Evolutionary conservation across 1,139 yeast species (phyloP).

Genomic region (Lodderomyces orthopsilosis): DNA sequence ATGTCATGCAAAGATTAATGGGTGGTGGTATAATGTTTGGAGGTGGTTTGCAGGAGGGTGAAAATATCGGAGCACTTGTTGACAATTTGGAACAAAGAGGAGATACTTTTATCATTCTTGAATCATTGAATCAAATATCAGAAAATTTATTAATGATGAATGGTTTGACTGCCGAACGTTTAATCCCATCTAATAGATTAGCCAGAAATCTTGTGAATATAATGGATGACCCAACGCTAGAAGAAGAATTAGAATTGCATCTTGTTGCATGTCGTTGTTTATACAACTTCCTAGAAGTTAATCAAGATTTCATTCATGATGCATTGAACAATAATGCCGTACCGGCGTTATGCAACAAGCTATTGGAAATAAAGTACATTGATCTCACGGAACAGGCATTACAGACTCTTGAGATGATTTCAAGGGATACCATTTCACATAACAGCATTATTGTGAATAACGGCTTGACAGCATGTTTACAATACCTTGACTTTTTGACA

Average conservation of each 20-base stretch:
- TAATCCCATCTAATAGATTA: slow-evolving; percentile 60
- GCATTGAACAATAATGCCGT: slow-evolving; percentile 69
- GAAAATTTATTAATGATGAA: slow-evolving; percentile 69
- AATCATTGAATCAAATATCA: slow-evolving; percentile 61
- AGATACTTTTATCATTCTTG: slow-evolving; percentile 49
- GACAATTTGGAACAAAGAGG: slow-evolving; percentile 42
- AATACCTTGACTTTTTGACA: slow-evolving; percentile 83
- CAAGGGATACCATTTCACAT: slow-evolving; percentile 52
- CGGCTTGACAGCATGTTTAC: slow-evolving; percentile 66
- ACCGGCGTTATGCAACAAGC: slow-evolving; percentile 61
- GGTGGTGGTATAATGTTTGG: slow-evolving; percentile 38
- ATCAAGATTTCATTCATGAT: slow-evolving; percentile 61
- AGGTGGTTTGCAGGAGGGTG: slow-evolving; percentile 18
- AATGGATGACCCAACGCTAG: slow-evolving; percentile 55
- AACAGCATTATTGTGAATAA: slow-evolving; percentile 52
- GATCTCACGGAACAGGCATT: slow-evolving; percentile 93
- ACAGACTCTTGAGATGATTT: slow-evolving; percentile 69
- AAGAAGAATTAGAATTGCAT: slow-evolving; percentile 74
- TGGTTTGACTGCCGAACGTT: slow-evolving; percentile 58
- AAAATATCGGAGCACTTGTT: slow-evolving; percentile 40
- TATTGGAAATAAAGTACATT: slow-evolving; percentile 75
- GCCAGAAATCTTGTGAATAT: slow-evolving; percentile 57
- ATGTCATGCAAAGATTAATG: slow-evolving; percentile 37
- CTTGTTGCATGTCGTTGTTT: slow-evolving; percentile 83
- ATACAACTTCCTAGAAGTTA: slow-evolving; percentile 76